phyloP scores from a whole-genome alignment of 2,329 filamentous ascomycete genomes.

The Corynespora cassiicola region DNA sequence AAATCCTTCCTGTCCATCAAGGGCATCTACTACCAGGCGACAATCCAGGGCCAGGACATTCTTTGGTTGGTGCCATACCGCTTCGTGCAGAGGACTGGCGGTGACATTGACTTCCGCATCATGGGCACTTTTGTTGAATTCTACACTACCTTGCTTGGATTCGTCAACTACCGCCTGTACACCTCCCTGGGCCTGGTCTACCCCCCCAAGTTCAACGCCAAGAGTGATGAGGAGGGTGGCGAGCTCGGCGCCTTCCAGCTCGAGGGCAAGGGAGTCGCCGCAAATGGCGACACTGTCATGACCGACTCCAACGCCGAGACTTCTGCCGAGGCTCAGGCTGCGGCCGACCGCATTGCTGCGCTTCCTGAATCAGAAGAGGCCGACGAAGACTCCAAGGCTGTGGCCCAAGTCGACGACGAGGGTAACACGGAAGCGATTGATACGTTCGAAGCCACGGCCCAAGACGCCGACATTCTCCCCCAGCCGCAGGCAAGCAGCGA shows the following conservation, averaged over 20 bases:
- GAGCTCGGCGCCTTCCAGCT: slow-evolving; percentile 91
- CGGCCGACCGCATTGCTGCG: slow-evolving; percentile 53
- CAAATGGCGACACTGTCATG: slow-evolving; percentile 29
- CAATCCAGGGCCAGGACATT: slow-evolving; percentile 94
- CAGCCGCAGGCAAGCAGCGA: slow-evolving; percentile 75
- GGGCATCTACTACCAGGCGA: slow-evolving; percentile 99
- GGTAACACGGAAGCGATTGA: slow-evolving; percentile 68
- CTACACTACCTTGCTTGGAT: slow-evolving; percentile 94
- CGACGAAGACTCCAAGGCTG: slow-evolving; percentile 38
- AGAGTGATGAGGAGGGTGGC: slow-evolving; percentile 86
- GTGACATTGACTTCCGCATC: slow-evolving; percentile 96
- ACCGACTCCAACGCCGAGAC: slow-evolving; percentile 31
- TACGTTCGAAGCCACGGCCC: slow-evolving; percentile 85
- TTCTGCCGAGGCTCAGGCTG: slow-evolving; percentile 55
- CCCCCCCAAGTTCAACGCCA: slow-evolving; percentile 88
- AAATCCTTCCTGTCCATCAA: slow-evolving; percentile 99
- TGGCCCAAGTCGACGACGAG: slow-evolving; percentile 29
- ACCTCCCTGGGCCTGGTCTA: slow-evolving; percentile 91
- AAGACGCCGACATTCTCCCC: slow-evolving; percentile 82
- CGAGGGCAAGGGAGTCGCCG: slow-evolving; percentile 71
- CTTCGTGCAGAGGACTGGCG: slow-evolving; percentile 93
- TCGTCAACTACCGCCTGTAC: slow-evolving; percentile 95
- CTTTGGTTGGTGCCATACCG: slow-evolving; percentile 97
- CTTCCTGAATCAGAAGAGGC: slow-evolving; percentile 44
- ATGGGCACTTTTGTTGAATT: slow-evolving; percentile 99